Conservation (phyloP, 1,139 yeast genomes). For the Hemisphaericaspora subhashii region DNA sequence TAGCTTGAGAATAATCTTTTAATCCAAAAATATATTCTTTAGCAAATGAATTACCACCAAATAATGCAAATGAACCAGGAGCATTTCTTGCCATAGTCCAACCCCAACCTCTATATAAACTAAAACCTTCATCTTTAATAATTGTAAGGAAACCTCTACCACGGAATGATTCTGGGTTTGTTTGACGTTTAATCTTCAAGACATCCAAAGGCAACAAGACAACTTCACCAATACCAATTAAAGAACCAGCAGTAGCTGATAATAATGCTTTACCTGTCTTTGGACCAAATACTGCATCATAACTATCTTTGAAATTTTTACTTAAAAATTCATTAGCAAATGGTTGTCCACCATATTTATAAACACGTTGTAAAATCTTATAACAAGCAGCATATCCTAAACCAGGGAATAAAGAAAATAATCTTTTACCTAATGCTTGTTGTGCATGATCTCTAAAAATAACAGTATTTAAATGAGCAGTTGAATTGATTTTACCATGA, state of each 20-base stretch:
- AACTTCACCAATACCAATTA: constrained; percentile 97
- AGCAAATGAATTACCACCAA: constrained; percentile 98
- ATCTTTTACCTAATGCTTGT: constrained; percentile 67
- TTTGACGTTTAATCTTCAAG: constrained; percentile 95
- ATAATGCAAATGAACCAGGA: constrained; percentile 96
- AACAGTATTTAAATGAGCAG: constrained; percentile 73
- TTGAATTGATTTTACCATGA: constrained; percentile 67
- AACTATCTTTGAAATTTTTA: constrained; percentile 66
- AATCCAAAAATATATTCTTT: constrained; percentile 91
- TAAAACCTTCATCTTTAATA: constrained; percentile 86
- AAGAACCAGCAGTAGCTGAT: constrained; percentile 96
- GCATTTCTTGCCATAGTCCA: constrained; percentile 99
- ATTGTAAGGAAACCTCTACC: constrained; percentile 95
- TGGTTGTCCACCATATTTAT: constrained; percentile 99
- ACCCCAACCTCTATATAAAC: constrained; percentile 97
- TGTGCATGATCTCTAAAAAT: constrained; percentile 82
- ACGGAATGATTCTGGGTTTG: constrained; percentile 96
- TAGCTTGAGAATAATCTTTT: constrained; percentile 82
- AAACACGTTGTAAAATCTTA: constrained; percentile 94
- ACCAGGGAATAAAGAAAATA: constrained; percentile 92
- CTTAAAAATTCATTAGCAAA: constrained; percentile 92
- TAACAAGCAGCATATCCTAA: constrained; percentile 97
- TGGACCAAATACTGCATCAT: constrained; percentile 79
- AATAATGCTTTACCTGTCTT: constrained; percentile 95
- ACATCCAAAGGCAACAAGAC: constrained; percentile 94